phyloP scores from a whole-genome alignment of 2,329 filamentous ascomycete species.

The Fusarium subtropicale region DNA sequence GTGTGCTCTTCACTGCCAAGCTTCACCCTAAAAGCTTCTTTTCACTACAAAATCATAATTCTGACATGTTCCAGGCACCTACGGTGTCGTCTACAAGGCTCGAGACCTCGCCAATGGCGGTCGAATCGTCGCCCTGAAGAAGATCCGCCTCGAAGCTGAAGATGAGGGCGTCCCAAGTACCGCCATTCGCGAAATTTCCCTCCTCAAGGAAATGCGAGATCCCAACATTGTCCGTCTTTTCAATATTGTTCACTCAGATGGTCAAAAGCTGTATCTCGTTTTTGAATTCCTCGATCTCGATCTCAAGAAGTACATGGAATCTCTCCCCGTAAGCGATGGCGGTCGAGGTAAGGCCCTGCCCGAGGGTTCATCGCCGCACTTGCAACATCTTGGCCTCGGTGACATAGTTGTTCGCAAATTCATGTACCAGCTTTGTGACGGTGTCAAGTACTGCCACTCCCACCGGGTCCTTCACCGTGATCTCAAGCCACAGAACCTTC shows the following conservation, averaged over 20 bases:
- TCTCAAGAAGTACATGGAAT: constrained; percentile 96
- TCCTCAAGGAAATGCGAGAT: constrained; percentile 94
- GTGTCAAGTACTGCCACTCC: constrained; percentile 88
- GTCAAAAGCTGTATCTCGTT: constrained; percentile 94
- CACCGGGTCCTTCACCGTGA: constrained; percentile 90
- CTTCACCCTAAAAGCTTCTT: neutral
- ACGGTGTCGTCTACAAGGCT: constrained; percentile 95
- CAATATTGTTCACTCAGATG: constrained; percentile 95
- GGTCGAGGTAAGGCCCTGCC: constrained; percentile 87
- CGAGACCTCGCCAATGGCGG: constrained; percentile 84
- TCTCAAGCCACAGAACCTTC: constrained; percentile 89
- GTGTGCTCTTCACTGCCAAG: constrained; percentile 42
- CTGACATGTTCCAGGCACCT: constrained; percentile 73
- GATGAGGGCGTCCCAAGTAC: constrained; percentile 94
- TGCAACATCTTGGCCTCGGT: constrained; percentile 77
- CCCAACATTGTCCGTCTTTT: constrained; percentile 88
- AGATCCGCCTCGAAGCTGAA: constrained; percentile 94
- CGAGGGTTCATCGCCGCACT: constrained; percentile 74
- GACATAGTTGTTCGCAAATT: constrained; percentile 91
- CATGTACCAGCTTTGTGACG: constrained; percentile 87
- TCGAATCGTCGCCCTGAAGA: constrained; percentile 92
- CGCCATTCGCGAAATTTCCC: constrained; percentile 92
- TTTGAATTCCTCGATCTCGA: constrained; percentile 93
- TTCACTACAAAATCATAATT: neutral
- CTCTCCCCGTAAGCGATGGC: constrained; percentile 84